Evolutionary conservation across 495 filamentous ascomycete species (phyloP), one percentile per base, ranked within the genome.

Genomic region (Tuber brumale): DNA sequence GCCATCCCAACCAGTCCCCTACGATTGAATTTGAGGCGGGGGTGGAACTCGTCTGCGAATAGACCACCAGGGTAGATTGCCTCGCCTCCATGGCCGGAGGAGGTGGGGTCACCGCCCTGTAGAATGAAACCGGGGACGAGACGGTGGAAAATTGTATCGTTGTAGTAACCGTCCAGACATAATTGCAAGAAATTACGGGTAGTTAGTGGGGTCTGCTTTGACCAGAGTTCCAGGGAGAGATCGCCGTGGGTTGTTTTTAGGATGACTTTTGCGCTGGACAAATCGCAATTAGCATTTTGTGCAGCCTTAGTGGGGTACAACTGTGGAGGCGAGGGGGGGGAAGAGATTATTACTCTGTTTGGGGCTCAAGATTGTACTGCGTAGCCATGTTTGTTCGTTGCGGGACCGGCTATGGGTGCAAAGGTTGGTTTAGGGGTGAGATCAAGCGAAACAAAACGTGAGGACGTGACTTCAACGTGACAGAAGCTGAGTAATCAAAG

Each of bases 101-200:
- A 90, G 0, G 89, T 92, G 0, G 92, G 92, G 80, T 94, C 92
- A 48, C 95, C 96, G 75, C 95, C 96, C 82, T 99, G 95, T 57
- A 98, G 85, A 74, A 98, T 91, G 86, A 99, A 99, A 61, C 91
- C 92, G 0, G 94, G 92, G 14, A 96, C 90, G 31, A 98, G 87
- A 31, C 95, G 94, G 85, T 99, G 95, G 86, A 99, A 98, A 76
- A 94, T 90, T 0, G 95, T 97, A 79, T 89, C 88, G 71, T 91
- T 90, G 85, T 98, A 99, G 88, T 98, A 97, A 75, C 93, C 92
- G 84, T 99, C 94, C 75, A 96, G 88, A 83, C 92, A 94, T 81
- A 93, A 92, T 84, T 99, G 95, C 31, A 99, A 90, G 86, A 99
- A 99, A 85, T 97, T 97, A 75, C 95, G 93, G 80, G 89, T 93